A percentile compares a stretch with the other conserved stretches of the same genome.
These are phyloP conservation scores for Gamsiella multidivaricata DNA, from an alignment of 192 early-diverging fungal species.

Conservation along the genomic window DNA sequence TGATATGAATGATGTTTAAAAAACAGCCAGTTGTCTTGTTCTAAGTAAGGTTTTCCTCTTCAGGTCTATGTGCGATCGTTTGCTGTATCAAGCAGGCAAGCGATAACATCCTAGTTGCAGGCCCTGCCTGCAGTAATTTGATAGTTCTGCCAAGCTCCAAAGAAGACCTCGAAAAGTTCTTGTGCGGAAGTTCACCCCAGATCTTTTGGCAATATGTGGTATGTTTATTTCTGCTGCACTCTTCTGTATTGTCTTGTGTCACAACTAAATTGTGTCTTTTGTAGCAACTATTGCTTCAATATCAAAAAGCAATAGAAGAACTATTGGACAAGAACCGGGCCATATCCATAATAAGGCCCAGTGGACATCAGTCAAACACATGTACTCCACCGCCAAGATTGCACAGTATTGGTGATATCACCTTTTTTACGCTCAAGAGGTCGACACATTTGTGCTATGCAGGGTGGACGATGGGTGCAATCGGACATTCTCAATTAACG, in stretches of 20 bases:
- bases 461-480: too few species aligned
- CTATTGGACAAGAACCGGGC: not conserved
- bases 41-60: too few species aligned
- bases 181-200: not conserved
- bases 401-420: too few species aligned
- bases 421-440: too few species aligned
- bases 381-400: too few species aligned
- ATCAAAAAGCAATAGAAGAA: not conserved
- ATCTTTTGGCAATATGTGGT: constrained; percentile 1
- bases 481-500: too few species aligned
- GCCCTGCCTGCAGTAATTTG: not conserved
- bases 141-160: constrained; percentile 1
- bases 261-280: not conserved
- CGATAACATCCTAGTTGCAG: constrained; percentile 1
- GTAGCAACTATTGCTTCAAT: not conserved
- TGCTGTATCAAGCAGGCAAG: not conserved
- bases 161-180: constrained; percentile 6
- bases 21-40: too few species aligned
- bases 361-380: too few species aligned
- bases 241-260: not conserved
- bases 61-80: constrained; percentile 5
- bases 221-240: not conserved
- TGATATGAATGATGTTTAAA: too few species aligned
- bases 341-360: too few species aligned
- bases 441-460: too few species aligned